Evolutionary conservation across 345 rosid genomes (phyloP), one percentile per base, ranked within the genome.

Genomic region (Citrus medica): DNA sequence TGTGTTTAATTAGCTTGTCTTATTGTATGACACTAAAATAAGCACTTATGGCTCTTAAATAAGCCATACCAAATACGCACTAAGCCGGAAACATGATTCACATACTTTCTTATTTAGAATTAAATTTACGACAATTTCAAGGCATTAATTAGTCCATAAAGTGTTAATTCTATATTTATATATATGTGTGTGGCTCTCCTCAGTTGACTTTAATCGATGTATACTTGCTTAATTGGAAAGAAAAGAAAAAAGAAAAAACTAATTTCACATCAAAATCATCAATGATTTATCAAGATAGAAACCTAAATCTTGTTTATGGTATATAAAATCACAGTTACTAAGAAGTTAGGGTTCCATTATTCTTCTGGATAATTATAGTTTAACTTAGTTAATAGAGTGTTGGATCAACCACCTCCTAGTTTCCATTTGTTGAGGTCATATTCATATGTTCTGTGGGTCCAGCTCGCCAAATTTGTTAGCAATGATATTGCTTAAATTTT

Each of bases 1-100:
- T 22, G 9, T 74, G 76, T 25, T 48, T 48, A 16, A 51, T 51
- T 16, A 10, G n/a, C 62, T 76, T 76, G 79, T 76, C 79, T 66
- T 42, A 53, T 67, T 76, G 51, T 51, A 33, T 25, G 71, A 24
- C 32, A 22, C n/a, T 12, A 42, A 40, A n/a, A n/a, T n/a, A n/a
- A n/a, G n/a, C n/a, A n/a, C n/a, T n/a, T n/a, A n/a, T n/a, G n/a
- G n/a, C n/a, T n/a, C n/a, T n/a, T n/a, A n/a, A n/a, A n/a, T n/a
- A n/a, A n/a, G n/a, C n/a, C n/a, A n/a, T n/a, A n/a, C n/a, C n/a
- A n/a, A n/a, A n/a, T n/a, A n/a, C n/a, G 33, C 32, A 22, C n/a
- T 12, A 42, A 40, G 53, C 24, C n/a, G 64, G 65, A 58, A 55
- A 73, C 51, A 73, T 7, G 63, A 35, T 16, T 13, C 17, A 32